Base-by-base conservation (phyloP, 345 rosid genomes). In the Garcia nutans region DNA sequence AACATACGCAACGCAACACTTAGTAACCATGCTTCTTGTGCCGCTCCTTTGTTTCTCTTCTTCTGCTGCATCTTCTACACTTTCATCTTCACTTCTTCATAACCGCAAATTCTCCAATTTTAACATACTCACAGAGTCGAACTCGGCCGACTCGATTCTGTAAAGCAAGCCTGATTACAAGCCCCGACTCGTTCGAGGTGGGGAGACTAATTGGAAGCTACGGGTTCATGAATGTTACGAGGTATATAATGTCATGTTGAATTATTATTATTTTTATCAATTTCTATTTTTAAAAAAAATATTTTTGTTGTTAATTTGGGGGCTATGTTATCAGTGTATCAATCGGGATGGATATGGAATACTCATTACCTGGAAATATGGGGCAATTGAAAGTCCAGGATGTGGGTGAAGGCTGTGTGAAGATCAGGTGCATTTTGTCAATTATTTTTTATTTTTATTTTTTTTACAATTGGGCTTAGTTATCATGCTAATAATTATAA, bases 181-280 rank as follows among this genome's bases (percentile, higher is more conserved):
- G 76, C 70, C 83, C 99, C 7, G 92, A 85, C 41, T 95, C 92
- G 59, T 95, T 95, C 85, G 92, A 91, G 84, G 99, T 95, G 9
- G 99, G 99, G 20, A 80, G 88, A 62, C 93, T 95, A 63, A 88
- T 93, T 24, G 97, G 99, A 61, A 91, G 93, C 89, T 95, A 91
- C 22, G 99, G 97, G 56, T 95, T 91, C 88, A 91, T 95, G 92
- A 95, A 91, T 74, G 69, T 94, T 52, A 91, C 99, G 8, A 92
- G 98, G 98, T 94, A 68, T 97, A 97, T 94, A 68, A 61, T 50
- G 0, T 64, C 0, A 17, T 42, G 47, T 47, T 24, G 28, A 3
- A 10, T 64, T 26, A 50, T 45, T 17, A 22, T 22, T 49, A n/a
- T 6, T 63, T 8, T 60, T 68, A 15, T 15, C 26, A 8, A 8